Evolutionary conservation across 2,329 filamentous ascomycete species (phyloP).

Genomic region (Diaporthe sp.): DNA sequence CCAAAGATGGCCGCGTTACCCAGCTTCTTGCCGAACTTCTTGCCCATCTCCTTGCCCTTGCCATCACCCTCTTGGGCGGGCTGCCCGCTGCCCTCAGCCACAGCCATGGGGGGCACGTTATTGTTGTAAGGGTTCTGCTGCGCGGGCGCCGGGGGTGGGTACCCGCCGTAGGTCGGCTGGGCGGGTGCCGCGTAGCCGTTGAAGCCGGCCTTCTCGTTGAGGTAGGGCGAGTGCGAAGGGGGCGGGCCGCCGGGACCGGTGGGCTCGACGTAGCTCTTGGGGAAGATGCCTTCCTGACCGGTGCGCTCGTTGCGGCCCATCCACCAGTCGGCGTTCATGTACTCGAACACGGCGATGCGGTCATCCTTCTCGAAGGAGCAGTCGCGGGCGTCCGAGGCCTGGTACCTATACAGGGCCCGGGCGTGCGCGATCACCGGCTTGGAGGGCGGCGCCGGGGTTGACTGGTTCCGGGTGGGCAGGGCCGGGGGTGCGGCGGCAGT

Average conservation of each 20-base stretch:
- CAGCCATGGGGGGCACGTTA: constrained; percentile 81
- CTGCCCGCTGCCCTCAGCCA: constrained; percentile 67
- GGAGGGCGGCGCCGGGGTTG: constrained; percentile 56
- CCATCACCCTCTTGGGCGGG: constrained; percentile 59
- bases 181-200: constrained; percentile 42
- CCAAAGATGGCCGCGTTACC: constrained; percentile 90
- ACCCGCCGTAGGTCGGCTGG: constrained; percentile 56
- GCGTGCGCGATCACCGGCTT: constrained; percentile 79
- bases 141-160: constrained; percentile 58
- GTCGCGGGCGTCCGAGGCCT: constrained; percentile 83
- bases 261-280: constrained; percentile 87
- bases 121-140: constrained; percentile 75
- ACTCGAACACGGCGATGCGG: constrained; percentile 83
- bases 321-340: constrained; percentile 99
- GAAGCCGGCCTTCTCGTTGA: constrained; percentile 47
- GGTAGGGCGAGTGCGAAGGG: constrained; percentile 46
- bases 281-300: constrained; percentile 91
- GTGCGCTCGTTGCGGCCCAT: constrained; percentile 89
- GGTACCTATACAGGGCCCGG: constrained; percentile 87
- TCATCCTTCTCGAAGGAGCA: constrained; percentile 86
- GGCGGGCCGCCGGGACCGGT: constrained; percentile 54
- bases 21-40: constrained; percentile 97
- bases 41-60: constrained; percentile 82
- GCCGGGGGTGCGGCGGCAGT: constrained; percentile 52
- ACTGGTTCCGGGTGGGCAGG: constrained; percentile 45